Evolutionary conservation across 129 eudicot species (phyloP), one percentile per base, ranked within the genome.

Genomic region (Tagetes erecta): DNA sequence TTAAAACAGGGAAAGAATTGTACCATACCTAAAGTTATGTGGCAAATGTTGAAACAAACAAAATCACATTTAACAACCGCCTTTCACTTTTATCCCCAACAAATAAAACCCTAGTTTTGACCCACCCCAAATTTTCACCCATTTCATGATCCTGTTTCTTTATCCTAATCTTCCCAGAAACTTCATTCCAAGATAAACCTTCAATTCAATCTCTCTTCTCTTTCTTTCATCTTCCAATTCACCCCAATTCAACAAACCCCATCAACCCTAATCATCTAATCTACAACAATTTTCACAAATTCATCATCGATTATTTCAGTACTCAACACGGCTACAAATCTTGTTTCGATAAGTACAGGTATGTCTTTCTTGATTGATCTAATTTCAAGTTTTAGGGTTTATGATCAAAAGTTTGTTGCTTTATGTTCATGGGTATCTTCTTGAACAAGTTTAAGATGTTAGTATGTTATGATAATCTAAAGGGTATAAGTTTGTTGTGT

Each of bases 151-250:
- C 71, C 76, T 49, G 53, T 78, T 20, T 20, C 57, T 79, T 74
- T 79, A 79, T 79, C 82, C 82, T 64, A 64, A 71, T 78, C 82
- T 70, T 78, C 55, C 71, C 82, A 60, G 74, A 78, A 78, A 69
- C 70, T 70, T 65, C 49, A 76, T 76, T 42, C 59, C 75, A 71
- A 78, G 76, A 77, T 68, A 77, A 64, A 20, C 27, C 27, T 20
- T 20, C 82, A 71, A 67, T 71, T 64, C 71, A 71, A 78, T 34
- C 73, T 79, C 64, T 14, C 10, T 20, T 44, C 60, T 46, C 55
- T 37, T 8, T 68, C 31, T 14, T 76, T 35, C 14, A 10, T 73
- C 4, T 52, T 2, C 37, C 41, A 71, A 71, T 76, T 68, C 59
- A 53, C 40, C 78, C 35, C 0, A 8, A 64, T 14, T 52, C 65